Evolutionary conservation across 805 yeast genomes (phyloP).

Genomic region (Candida loeiensis): DNA sequence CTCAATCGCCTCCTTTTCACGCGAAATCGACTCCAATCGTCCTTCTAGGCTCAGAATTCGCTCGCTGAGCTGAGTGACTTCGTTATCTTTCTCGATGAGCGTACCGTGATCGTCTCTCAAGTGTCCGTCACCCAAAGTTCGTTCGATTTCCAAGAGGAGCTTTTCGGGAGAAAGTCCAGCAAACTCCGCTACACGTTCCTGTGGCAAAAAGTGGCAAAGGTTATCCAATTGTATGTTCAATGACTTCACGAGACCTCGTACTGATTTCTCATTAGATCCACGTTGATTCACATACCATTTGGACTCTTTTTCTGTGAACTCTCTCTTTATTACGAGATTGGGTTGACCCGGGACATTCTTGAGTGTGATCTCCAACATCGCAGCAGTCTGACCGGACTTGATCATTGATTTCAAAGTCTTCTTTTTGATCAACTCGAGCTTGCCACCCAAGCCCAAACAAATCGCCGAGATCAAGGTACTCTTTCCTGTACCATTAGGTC

Average conservation of each 20-base stretch:
- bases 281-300: constrained; percentile 50
- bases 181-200: constrained; percentile 90
- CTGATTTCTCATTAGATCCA: constrained; percentile 38
- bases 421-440: constrained; percentile 67
- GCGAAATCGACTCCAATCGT: constrained; percentile 30
- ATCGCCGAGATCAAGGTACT: constrained; percentile 90
- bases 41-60: constrained; percentile 26
- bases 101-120: constrained; percentile 54
- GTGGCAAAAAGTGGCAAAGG: constrained; percentile 91
- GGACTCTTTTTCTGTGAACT: constrained; percentile 44
- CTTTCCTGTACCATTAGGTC: constrained; percentile 96
- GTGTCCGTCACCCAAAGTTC: constrained; percentile 67
- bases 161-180: constrained; percentile 76
- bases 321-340: constrained; percentile 42
- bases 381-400: constrained; percentile 55
- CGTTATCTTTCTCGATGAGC: constrained; percentile 50
- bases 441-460: constrained; percentile 84
- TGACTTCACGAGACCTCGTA: constrained; percentile 42
- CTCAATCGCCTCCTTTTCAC: constrained; percentile 37
- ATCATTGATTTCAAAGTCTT: constrained; percentile 66
- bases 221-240: constrained; percentile 85
- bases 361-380: constrained; percentile 49
- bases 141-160: constrained; percentile 70
- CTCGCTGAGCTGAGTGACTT: constrained; percentile 24
- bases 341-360: constrained; percentile 35